A percentile compares a stretch with the other conserved stretches of the same genome.
Evolutionary conservation across 345 rosid species (phyloP).

Genomic region (Barbarea vulgaris): DNA sequence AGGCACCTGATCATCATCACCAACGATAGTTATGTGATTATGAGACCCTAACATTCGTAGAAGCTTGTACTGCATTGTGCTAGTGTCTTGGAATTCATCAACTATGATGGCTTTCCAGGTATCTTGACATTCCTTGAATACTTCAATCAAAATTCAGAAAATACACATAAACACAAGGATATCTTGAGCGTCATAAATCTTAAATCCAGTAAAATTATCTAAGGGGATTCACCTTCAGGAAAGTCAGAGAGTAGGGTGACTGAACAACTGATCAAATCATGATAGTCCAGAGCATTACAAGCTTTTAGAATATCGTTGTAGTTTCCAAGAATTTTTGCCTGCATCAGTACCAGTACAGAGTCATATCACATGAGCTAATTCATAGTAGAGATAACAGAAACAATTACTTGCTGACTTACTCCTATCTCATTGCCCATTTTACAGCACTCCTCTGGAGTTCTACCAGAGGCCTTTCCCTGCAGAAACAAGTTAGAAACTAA

Average conservation of each 20-base stretch:
- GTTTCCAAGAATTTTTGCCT: constrained; percentile 76
- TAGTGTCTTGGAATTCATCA: constrained; percentile 97
- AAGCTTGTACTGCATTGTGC: constrained; percentile 83
- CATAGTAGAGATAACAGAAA: constrained; percentile 29
- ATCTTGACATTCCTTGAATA: constrained; percentile 69
- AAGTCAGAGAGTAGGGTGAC: constrained; percentile 69
- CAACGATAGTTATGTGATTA: constrained; percentile 72
- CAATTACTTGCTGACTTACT: constrained; percentile 54
- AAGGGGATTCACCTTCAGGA: constrained; percentile 71
- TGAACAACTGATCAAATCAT: constrained; percentile 84
- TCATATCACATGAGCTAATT: constrained; percentile 31
- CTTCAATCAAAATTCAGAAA: constrained; percentile 47
- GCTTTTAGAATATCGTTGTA: constrained; percentile 69
- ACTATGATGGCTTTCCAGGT: constrained; percentile 85
- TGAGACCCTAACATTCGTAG: constrained; percentile 74
- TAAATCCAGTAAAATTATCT: neutral
- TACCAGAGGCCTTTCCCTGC: constrained; percentile 93
- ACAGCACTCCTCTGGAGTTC: constrained; percentile 60
- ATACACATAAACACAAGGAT: constrained; percentile 26
- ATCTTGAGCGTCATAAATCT: constrained; percentile 24
- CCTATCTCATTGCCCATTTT: constrained; percentile 70
- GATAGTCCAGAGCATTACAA: constrained; percentile 93
- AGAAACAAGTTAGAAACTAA: constrained; percentile 17
- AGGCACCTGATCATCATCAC: constrained; percentile 95
- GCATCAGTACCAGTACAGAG: constrained; percentile 44